Evolutionary conservation across 345 rosid genomes (phyloP).

Genomic region (Clarkia xantiana): DNA sequence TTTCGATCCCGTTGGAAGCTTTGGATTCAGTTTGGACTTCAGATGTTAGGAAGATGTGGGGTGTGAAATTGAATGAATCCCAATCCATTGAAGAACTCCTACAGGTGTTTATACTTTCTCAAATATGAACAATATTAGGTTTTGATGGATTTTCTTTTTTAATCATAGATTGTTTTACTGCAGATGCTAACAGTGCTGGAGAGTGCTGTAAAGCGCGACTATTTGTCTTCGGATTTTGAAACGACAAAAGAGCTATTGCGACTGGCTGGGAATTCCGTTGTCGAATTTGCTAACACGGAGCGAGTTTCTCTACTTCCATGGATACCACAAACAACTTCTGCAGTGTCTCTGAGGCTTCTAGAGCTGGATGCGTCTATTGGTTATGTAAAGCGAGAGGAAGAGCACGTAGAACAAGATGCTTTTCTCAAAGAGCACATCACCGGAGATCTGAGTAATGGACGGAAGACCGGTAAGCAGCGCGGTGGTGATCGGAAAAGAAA

Average conservation of each 20-base stretch:
- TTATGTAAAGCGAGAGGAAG: conserved; percentile 33
- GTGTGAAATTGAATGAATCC: conserved; percentile 36
- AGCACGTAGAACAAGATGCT: conserved; percentile 23
- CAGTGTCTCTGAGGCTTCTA: conserved; percentile 72
- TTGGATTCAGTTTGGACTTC: conserved; percentile 62
- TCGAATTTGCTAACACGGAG: conserved; percentile 17
- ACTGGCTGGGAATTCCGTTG: conserved; percentile 9
- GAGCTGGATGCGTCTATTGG: conserved; percentile 60
- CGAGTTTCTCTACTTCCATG: conserved; percentile 72
- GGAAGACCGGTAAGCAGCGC: conserved; percentile 45
- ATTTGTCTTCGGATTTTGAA: conserved; percentile 42
- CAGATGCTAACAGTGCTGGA: conserved; percentile 66
- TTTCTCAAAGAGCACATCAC: conserved; percentile 19
- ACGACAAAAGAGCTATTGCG: conserved; percentile 61
- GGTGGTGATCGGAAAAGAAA: conserved; percentile 27
- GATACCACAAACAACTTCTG: conserved; percentile 82
- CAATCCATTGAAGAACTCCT: conserved; percentile 54
- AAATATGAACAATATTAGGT: not conserved
- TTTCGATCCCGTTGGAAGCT: conserved; percentile 64
- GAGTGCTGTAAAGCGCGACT: conserved; percentile 55
- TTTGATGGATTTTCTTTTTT: not conserved
- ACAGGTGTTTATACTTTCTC: conserved; percentile 37
- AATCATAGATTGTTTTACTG: conserved; percentile 7
- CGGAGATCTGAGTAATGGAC: conserved; percentile 20
- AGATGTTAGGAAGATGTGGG: conserved; percentile 40